These are phyloP conservation scores for Xylaria grammica DNA, from an alignment of 495 filamentous ascomycete species.

Conservation along the genomic window DNA sequence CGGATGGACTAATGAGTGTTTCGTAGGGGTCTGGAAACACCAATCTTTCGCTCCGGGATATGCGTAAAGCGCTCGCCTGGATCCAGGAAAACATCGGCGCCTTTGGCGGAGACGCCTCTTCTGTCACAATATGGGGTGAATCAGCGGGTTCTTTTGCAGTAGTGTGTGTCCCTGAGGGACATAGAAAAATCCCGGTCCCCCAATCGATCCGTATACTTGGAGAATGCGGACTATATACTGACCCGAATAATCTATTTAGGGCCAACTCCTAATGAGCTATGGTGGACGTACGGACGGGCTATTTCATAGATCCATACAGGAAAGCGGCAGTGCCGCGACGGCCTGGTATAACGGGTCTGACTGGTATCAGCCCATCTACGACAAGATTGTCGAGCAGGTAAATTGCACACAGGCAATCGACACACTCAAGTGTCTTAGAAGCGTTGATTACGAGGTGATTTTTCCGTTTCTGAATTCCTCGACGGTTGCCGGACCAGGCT, in stretches of 20 bases:
- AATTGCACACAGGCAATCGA: slow-evolving; percentile 44
- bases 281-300: slow-evolving; percentile 51
- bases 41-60: slow-evolving; percentile 54
- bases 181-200: no score
- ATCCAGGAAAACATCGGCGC: slow-evolving; percentile 61
- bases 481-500: slow-evolving; percentile 33
- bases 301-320: slow-evolving; percentile 59
- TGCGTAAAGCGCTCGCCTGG: slow-evolving; percentile 61
- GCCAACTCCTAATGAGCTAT: slow-evolving; percentile 40
- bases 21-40: slow-evolving; percentile 41
- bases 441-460: slow-evolving; percentile 35
- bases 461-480: slow-evolving; percentile 34
- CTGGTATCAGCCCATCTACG: slow-evolving; percentile 47
- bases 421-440: slow-evolving; percentile 51
- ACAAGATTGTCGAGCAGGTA: slow-evolving; percentile 45
- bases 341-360: slow-evolving; percentile 42
- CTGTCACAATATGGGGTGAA: slow-evolving; percentile 47
- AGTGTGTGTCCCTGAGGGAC: slow-evolving; percentile 23
- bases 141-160: slow-evolving; percentile 43
- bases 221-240: not conserved
- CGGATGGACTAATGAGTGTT: not conserved
- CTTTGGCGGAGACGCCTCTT: slow-evolving; percentile 60
- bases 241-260: slow-evolving; percentile 20
- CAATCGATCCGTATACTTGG: not conserved
- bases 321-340: slow-evolving; percentile 47